A percentile compares a stretch with the other conserved stretches of the same genome.
These are phyloP conservation scores for Hanseniaspora nectarophila DNA, from an alignment of 805 yeast genomes.

Conservation along the genomic window DNA sequence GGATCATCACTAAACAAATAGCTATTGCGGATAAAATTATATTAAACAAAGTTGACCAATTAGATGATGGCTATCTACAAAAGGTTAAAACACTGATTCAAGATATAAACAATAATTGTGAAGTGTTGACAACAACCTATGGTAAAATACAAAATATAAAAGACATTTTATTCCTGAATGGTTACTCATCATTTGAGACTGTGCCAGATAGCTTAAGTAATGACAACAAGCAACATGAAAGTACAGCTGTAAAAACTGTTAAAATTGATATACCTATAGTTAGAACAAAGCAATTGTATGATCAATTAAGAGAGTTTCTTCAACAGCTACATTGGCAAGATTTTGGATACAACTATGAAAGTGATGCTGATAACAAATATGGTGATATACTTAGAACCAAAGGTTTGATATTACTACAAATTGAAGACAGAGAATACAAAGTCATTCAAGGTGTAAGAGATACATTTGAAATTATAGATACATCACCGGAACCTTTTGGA, in stretches of 20 bases:
- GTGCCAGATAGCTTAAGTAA: slow-evolving; percentile 21
- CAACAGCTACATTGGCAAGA: slow-evolving; percentile 62
- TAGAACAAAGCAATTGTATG: slow-evolving; percentile 29
- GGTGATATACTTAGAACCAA: slow-evolving; percentile 74
- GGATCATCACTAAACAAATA: slow-evolving; percentile 81
- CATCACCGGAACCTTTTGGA: slow-evolving; percentile 23
- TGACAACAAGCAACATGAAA: slow-evolving; percentile 24
- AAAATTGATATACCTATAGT: slow-evolving; percentile 37
- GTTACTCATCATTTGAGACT: slow-evolving; percentile 34
- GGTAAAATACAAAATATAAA: slow-evolving; percentile 57
- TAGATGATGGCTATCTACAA: slow-evolving; percentile 29
- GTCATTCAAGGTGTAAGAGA: slow-evolving; percentile 89
- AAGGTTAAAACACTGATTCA: slow-evolving; percentile 30
- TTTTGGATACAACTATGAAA: slow-evolving; percentile 36
- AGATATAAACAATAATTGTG: slow-evolving; percentile 56
- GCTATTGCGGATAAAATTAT: slow-evolving; percentile 79
- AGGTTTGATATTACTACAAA: slow-evolving; percentile 44
- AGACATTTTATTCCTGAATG: slow-evolving; percentile 62
- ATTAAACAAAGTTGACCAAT: slow-evolving; percentile 63
- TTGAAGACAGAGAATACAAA: slow-evolving; percentile 30
- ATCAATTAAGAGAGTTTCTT: slow-evolving; percentile 46
- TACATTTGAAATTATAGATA: slow-evolving; percentile 65
- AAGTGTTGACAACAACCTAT: slow-evolving; percentile 52
- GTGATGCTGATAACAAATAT: slow-evolving; percentile 3
- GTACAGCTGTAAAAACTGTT: slow-evolving; percentile 44